These are phyloP conservation scores for Candida pini DNA, from an alignment of 805 yeast species.

Conservation along the genomic window DNA sequence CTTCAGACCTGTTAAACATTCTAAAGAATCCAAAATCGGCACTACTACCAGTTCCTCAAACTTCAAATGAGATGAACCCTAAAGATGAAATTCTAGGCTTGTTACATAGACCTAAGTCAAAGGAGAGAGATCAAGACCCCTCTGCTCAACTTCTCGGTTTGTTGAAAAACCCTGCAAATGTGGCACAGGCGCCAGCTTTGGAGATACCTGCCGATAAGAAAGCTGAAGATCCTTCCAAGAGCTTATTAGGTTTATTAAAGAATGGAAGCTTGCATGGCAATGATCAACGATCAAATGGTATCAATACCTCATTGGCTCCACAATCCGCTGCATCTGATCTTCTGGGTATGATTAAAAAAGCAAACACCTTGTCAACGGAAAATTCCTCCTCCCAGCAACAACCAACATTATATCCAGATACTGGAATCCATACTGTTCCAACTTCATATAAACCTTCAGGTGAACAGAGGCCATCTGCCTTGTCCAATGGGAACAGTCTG, in stretches of 20 bases:
- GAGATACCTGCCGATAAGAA: too few species aligned
- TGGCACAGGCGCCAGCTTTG: too few species aligned
- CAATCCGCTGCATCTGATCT: not conserved
- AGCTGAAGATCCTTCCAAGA: conserved; percentile 1
- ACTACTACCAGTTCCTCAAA: conserved; percentile 1
- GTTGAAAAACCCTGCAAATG: too few species aligned
- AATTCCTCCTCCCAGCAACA: not conserved
- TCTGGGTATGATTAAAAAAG: not conserved
- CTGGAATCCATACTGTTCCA: not conserved
- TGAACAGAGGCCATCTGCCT: not conserved
- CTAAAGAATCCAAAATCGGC: conserved; percentile 8
- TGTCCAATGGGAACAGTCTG: not conserved
- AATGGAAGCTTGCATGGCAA: not conserved
- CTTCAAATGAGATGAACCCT: conserved; percentile 1
- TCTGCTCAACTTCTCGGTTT: conserved; percentile 1
- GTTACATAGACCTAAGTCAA: not conserved
- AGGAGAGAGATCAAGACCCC: conserved; percentile 1
- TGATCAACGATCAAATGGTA: not conserved
- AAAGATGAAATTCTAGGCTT: not conserved
- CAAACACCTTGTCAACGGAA: not conserved
- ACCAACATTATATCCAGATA: not conserved
- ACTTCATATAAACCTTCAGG: not conserved
- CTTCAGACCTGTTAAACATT: conserved; percentile 7
- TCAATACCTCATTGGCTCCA: not conserved
- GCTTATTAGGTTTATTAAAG: conserved; percentile 3